Conservation (phyloP, 345 rosid species). For the Corchorus olitorius region DNA sequence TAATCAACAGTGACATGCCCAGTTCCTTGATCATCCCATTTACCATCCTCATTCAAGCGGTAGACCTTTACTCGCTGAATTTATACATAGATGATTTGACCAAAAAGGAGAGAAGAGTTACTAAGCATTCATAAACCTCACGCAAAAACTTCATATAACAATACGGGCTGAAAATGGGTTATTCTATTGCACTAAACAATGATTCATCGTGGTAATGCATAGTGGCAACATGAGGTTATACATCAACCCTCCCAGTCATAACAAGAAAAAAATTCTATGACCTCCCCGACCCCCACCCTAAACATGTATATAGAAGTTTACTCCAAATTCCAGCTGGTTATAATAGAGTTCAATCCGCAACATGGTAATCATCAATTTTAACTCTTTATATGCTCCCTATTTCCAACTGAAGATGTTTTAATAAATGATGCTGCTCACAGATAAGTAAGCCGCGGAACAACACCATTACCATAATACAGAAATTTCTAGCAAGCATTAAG, state of each 20-base stretch:
- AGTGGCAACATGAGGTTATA: not conserved
- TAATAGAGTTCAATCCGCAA: not conserved
- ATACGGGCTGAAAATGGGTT: not conserved
- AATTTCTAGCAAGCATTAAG: not conserved
- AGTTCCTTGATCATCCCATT: constrained; percentile 98
- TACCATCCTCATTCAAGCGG: constrained; percentile 68
- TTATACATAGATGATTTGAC: not conserved
- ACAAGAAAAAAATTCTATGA: not conserved
- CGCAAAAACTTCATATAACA: not conserved
- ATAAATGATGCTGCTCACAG: not conserved
- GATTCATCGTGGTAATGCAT: not conserved
- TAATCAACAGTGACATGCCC: constrained; percentile 82
- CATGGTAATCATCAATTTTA: not conserved
- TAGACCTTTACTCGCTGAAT: constrained; percentile 90
- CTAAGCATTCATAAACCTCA: not conserved
- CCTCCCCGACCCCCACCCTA: not conserved
- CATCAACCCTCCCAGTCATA: not conserved
- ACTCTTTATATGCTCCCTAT: not conserved
- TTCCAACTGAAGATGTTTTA: not conserved
- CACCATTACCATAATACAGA: not conserved
- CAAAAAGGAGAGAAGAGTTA: constrained; percentile 6
- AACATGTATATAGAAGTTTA: not conserved
- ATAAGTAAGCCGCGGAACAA: not conserved
- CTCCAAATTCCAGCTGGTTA: not conserved
- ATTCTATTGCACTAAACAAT: not conserved